These are phyloP conservation scores for Lecanoromycetidae sp. DNA, from an alignment of 2,329 filamentous ascomycete genomes.

Conservation along the genomic window DNA sequence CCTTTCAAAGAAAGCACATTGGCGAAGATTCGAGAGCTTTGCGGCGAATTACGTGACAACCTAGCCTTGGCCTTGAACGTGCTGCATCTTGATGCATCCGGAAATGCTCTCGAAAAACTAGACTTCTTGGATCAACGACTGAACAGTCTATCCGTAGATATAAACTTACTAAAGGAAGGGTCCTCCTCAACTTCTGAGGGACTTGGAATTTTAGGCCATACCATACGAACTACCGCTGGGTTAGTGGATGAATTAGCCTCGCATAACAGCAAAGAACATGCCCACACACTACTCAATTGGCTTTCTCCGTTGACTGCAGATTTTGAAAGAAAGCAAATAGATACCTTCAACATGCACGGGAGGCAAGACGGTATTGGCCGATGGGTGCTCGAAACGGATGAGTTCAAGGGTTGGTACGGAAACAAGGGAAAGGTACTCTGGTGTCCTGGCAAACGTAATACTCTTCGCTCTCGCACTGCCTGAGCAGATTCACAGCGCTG, in stretches of 20 bases:
- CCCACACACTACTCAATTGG: background rate
- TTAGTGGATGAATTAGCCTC: too few relatives aligned
- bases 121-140: background rate
- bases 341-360: background rate
- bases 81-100: background rate
- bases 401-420: background rate
- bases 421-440: background rate
- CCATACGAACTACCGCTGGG: too few relatives aligned
- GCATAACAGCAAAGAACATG: background rate
- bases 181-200: too few relatives aligned
- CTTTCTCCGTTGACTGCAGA: background rate
- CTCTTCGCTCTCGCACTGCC: background rate
- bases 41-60: background rate
- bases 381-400: background rate
- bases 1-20: conserved; percentile 4
- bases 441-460: background rate
- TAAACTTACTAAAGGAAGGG: too few relatives aligned
- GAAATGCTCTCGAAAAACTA: background rate
- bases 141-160: background rate
- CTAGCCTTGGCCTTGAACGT: background rate
- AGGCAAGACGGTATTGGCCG: background rate
- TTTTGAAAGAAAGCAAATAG: background rate
- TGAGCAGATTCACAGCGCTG: background rate
- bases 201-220: too few relatives aligned
- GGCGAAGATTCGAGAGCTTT: background rate